Evolutionary conservation across 1,284 basidiomycete genomes (phyloP).

Genomic region (Ganoderma sp.): DNA sequence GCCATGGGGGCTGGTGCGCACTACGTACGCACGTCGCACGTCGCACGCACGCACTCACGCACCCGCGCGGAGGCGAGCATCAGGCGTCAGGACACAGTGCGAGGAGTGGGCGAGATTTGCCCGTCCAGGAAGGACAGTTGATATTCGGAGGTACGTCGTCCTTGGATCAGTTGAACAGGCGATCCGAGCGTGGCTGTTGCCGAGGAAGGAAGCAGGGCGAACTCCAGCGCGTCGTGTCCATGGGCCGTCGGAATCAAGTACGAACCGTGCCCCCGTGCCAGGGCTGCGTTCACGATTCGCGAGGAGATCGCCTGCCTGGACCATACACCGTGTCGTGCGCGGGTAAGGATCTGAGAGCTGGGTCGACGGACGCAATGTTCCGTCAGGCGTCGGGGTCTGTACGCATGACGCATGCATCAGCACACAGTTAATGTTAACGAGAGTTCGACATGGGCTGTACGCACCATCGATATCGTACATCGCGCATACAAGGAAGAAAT

Average conservation of each 20-base stretch:
- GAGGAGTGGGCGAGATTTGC: constrained; percentile 4
- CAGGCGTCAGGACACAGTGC: not conserved
- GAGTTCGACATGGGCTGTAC: not conserved
- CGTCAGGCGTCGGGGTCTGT: not conserved
- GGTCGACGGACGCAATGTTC: not conserved
- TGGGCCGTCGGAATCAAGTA: not conserved
- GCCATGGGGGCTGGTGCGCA: not conserved
- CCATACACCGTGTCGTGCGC: not conserved
- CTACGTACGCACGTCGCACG: not conserved
- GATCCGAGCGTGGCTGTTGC: constrained; percentile 10
- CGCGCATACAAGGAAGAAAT: not conserved
- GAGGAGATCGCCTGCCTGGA: constrained; percentile 1
- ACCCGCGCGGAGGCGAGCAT: not conserved
- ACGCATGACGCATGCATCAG: not conserved
- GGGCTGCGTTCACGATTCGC: not conserved
- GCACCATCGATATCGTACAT: not conserved
- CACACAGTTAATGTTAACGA: not conserved
- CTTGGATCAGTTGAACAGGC: constrained; percentile 17
- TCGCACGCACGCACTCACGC: not conserved
- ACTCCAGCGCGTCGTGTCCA: not conserved
- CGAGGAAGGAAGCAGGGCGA: not conserved
- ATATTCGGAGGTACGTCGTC: constrained; percentile 6
- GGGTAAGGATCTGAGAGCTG: not conserved
- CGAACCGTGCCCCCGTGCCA: not conserved
- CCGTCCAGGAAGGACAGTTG: constrained; percentile 8